Evolutionary conservation across 495 filamentous ascomycete species (phyloP).

Genomic region (Umbilicaria muhlenbergii): DNA sequence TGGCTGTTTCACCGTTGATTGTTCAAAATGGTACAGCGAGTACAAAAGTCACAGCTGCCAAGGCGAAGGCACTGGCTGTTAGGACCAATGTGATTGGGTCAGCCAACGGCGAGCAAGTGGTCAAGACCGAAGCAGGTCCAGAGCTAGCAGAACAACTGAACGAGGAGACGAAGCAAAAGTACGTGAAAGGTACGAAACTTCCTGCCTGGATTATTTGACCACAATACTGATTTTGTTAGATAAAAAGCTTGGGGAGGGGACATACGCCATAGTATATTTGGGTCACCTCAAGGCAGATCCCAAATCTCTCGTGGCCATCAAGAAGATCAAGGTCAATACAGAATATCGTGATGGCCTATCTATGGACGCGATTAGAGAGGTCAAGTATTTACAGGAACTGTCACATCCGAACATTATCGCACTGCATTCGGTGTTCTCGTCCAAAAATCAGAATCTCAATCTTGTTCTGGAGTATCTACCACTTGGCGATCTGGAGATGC

Average conservation of each 20-base stretch:
- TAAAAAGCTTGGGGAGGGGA: conserved; percentile 87
- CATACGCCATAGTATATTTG: conserved; percentile 88
- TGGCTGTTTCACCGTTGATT: conserved; percentile 31
- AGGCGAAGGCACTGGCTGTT: conserved; percentile 23
- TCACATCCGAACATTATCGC: conserved; percentile 90
- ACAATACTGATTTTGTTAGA: conserved; percentile 27
- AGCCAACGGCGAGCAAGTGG: conserved; percentile 4
- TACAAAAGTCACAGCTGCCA: conserved; percentile 22
- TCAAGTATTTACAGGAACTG: conserved; percentile 90
- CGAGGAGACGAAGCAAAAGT: conserved; percentile 70
- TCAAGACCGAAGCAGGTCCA: conserved; percentile 16
- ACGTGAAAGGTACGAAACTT: conserved; percentile 55
- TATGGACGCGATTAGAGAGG: conserved; percentile 88
- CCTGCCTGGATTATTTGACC: not conserved
- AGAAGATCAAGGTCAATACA: conserved; percentile 91
- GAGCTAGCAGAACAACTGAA: conserved; percentile 82
- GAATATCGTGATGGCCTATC: conserved; percentile 75
- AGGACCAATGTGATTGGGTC: conserved; percentile 14
- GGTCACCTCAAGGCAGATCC: conserved; percentile 61
- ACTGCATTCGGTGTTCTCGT: conserved; percentile 79
- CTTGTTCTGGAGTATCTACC: conserved; percentile 89
- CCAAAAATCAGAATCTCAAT: conserved; percentile 86
- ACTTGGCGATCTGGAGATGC: conserved; percentile 77
- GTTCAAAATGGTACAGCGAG: conserved; percentile 19
- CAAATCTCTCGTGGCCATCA: conserved; percentile 69